Conservation (phyloP, 176 grass and related monocot species). For the Chrysopogon serrulatus region DNA sequence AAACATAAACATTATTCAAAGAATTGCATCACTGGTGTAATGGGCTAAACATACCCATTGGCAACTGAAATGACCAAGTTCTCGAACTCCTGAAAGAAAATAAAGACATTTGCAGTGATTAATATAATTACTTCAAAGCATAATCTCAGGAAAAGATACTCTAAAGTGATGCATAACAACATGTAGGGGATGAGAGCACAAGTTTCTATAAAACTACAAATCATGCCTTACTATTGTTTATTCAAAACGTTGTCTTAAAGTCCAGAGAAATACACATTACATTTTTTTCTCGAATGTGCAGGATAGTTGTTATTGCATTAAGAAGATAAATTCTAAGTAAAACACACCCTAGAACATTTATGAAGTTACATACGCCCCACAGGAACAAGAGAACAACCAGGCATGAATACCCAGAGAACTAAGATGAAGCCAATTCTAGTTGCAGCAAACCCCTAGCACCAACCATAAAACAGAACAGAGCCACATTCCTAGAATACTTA, state of each 20-base stretch:
- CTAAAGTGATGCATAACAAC: background rate
- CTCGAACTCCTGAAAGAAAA: constrained; percentile 26
- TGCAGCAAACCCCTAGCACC: too few relatives aligned
- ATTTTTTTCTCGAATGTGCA: background rate
- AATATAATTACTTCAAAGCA: background rate
- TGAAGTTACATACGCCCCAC: too few relatives aligned
- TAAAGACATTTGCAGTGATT: background rate
- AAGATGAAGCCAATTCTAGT: too few relatives aligned
- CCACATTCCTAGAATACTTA: too few relatives aligned
- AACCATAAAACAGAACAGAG: too few relatives aligned
- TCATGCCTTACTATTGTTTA: background rate
- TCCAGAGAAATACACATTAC: background rate
- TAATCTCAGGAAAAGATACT: background rate
- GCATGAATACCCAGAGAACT: too few relatives aligned
- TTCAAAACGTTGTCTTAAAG: background rate
- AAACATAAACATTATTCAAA: background rate
- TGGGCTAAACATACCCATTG: background rate
- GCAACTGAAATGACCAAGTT: constrained; percentile 4
- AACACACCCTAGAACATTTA: too few relatives aligned
- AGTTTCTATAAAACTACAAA: background rate
- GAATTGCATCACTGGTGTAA: background rate
- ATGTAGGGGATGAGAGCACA: background rate
- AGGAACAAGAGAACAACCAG: too few relatives aligned
- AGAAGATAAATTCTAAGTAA: too few relatives aligned
- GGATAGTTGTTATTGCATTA: too few relatives aligned